These are phyloP conservation scores for Zoysia pacifica DNA, from an alignment of 176 grass and related monocot genomes.

Conservation along the genomic window DNA sequence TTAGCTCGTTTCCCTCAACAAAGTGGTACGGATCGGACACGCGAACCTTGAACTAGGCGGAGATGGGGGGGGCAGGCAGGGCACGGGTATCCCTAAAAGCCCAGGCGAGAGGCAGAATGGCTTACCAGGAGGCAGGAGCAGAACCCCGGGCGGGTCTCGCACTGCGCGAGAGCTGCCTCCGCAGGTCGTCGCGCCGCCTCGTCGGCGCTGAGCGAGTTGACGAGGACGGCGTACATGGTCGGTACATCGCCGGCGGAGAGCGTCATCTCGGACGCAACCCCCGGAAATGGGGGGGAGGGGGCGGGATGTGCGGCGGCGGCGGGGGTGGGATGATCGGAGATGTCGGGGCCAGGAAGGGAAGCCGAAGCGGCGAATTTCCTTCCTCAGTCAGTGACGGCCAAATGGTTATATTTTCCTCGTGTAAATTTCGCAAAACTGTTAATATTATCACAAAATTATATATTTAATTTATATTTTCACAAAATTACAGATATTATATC, in stretches of 20 bases:
- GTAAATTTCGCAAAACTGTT: too few species aligned
- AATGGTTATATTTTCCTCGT: not conserved
- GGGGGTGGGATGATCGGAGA: conserved; percentile 39
- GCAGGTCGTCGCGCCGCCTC: conserved; percentile 72
- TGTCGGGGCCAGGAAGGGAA: conserved; percentile 9
- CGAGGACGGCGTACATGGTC: conserved; percentile 78
- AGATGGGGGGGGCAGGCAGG: not conserved
- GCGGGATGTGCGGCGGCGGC: not conserved
- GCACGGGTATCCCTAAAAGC: conserved; percentile 29
- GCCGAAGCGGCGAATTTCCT: not conserved
- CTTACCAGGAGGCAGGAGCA: conserved; percentile 98
- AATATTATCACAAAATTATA: too few species aligned
- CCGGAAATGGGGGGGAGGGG: not conserved
- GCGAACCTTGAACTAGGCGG: not conserved
- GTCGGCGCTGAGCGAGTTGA: conserved; percentile 83
- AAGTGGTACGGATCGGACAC: conserved; percentile 7
- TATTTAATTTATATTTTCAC: too few species aligned
- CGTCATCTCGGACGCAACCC: conserved; percentile 46
- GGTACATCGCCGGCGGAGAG: conserved; percentile 87
- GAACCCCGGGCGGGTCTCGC: conserved; percentile 83
- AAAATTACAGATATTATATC: too few species aligned
- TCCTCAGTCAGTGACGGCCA: not conserved
- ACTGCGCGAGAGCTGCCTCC: conserved; percentile 76
- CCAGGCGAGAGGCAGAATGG: conserved; percentile 5
- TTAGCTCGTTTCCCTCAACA: not conserved